Conservation (phyloP, 495 filamentous ascomycete species). For the Apiosordaria backusii region DNA sequence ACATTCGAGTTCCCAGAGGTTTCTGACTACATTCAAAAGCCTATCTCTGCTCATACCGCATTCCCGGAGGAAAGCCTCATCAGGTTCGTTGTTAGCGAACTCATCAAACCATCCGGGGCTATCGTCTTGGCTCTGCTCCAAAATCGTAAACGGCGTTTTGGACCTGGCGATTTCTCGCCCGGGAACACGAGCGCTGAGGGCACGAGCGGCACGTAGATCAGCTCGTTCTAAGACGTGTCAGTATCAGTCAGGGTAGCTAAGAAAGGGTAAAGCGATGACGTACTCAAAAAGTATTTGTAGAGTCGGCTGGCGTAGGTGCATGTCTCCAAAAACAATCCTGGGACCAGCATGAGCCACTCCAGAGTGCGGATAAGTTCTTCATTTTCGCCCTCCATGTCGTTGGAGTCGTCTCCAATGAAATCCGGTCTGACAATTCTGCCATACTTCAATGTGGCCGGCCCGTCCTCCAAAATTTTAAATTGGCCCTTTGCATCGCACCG, state of each 20-base stretch:
- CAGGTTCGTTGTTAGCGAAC: constrained; percentile 32
- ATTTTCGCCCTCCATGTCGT: constrained; percentile 52
- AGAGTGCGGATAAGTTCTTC: constrained; percentile 71
- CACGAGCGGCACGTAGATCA: constrained; percentile 63
- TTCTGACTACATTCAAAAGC: constrained; percentile 53
- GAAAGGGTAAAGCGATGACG: constrained; percentile 27
- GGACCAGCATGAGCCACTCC: constrained; percentile 77
- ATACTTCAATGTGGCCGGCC: constrained; percentile 42
- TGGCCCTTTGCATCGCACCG: constrained; percentile 34
- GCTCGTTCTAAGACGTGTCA: constrained; percentile 41
- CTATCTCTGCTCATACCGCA: constrained; percentile 35
- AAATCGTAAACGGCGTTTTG: constrained; percentile 32
- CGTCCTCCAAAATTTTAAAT: constrained; percentile 50
- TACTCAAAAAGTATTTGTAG: constrained; percentile 72
- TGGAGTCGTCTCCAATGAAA: constrained; percentile 61
- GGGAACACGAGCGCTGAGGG: constrained; percentile 50
- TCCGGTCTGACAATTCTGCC: constrained; percentile 54
- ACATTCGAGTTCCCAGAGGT: constrained; percentile 70
- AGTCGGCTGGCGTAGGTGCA: constrained; percentile 63
- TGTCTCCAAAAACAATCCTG: constrained; percentile 66
- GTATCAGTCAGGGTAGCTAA: constrained; percentile 22
- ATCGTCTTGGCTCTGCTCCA: constrained; percentile 21
- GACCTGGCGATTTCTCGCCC: constrained; percentile 41
- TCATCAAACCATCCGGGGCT: constrained; percentile 43
- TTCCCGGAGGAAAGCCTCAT: constrained; percentile 35